Evolutionary conservation across 2,329 filamentous ascomycete species (phyloP), one percentile per base, ranked within the genome.

Genomic region (Neofusicoccum kwambonambiense): DNA sequence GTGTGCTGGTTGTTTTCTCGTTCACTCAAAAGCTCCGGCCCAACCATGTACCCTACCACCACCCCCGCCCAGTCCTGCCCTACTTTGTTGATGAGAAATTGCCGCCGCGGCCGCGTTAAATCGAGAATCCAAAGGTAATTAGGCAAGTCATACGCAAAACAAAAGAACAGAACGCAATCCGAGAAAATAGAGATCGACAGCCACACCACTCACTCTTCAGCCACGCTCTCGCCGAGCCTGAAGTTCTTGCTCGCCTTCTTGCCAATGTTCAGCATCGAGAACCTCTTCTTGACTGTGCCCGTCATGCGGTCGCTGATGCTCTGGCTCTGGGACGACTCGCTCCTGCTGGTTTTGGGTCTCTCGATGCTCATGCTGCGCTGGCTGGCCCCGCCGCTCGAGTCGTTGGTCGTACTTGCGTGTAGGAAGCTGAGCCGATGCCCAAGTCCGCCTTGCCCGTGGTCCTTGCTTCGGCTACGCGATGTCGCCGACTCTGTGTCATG

Each of bases 191-290:
- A n/a, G 12, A 37, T 41, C 22, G 34, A 8, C n/a, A n/a, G 34
- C 27, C 7, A 31, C 8, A 15, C 39, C 22, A 19, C 12, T 66
- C 57, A 69, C 51, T 69, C 68, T 62, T 69, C 68, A 6, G 44
- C 60, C 13, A 69, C 62, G n/a, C 58, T 62, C 51, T 68, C 68
- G 15, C 56, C 66, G 50, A 66, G 60, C 17, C 19, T 67, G 76
- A 78, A 81, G 73, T 80, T 84, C 65, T 72, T 79, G 73, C 84
- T 87, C n/a, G 80, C 81, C 79, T 90, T 92, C 75, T 88, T 89
- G 35, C 90, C 89, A 58, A 93, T 83, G 75, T 90, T 91, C 72
- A 96, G 81, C 71, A 93, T 81, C 75, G 91, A 95, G 69, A 96
- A 82, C 72, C 92, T 81, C 80, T 92, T 94, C 78, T 89, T 87